Evolutionary conservation across 768 basidiomycete genomes (phyloP).

Genomic region (Tulasnella sp.): DNA sequence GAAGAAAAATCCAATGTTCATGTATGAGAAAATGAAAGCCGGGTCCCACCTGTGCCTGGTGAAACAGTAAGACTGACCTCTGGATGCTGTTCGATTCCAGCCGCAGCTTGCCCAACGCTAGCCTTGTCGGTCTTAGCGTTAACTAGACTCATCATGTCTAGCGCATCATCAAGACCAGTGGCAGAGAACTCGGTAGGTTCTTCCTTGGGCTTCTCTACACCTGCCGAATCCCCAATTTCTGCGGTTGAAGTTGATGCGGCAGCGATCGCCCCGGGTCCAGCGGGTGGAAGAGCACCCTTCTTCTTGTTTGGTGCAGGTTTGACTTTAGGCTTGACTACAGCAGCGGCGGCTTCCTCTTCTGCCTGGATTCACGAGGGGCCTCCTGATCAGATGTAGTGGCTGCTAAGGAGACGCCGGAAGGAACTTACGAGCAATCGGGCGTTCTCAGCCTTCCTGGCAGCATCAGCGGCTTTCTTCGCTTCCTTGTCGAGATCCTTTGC

Average conservation of each 20-base stretch:
- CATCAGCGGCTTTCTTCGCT: conserved; percentile 67
- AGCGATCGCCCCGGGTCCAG: conserved; percentile 76
- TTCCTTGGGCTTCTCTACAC: conserved; percentile 17
- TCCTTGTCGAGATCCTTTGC: conserved; percentile 55
- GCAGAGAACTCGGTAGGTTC: conserved; percentile 57
- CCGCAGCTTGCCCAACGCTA: conserved; percentile 76
- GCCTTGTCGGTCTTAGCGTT: conserved; percentile 91
- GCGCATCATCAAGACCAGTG: conserved; percentile 80
- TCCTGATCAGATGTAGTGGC: background rate
- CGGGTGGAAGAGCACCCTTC: conserved; percentile 39
- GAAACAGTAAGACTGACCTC: conserved; percentile 45
- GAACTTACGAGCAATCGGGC: conserved; percentile 47
- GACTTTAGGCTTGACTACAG: conserved; percentile 44
- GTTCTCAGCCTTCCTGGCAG: conserved; percentile 78
- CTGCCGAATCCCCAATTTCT: conserved; percentile 18
- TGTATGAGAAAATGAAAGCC: background rate
- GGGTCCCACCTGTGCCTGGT: conserved; percentile 8
- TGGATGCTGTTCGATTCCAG: conserved; percentile 79
- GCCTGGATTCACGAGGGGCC: conserved; percentile 28
- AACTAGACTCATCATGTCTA: conserved; percentile 81
- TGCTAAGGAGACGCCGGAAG: background rate
- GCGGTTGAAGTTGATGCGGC: conserved; percentile 37
- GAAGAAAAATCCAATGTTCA: background rate
- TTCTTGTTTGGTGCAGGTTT: conserved; percentile 52
- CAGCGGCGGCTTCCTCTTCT: conserved; percentile 64